phyloP scores from a whole-genome alignment of 331 rosid species.

The Cydonia oblonga region DNA sequence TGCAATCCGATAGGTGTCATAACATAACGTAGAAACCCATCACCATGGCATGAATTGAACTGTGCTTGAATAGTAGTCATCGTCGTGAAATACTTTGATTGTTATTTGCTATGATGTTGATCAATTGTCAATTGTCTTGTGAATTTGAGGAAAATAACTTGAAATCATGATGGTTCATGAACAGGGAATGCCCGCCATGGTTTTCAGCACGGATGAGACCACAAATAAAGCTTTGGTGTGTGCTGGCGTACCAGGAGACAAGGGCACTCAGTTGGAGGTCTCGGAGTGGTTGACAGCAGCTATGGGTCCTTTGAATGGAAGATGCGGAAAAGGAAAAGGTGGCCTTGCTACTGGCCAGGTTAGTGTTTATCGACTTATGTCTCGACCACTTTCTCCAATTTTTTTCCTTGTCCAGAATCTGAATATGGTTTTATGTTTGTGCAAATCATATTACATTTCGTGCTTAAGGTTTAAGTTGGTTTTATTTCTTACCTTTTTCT shows the following conservation, averaged over 20 bases:
- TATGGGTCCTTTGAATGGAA: conserved; percentile 74
- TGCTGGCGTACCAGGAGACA: conserved; percentile 79
- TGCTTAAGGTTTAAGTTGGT: neutral
- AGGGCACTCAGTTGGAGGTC: conserved; percentile 53
- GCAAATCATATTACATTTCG: neutral
- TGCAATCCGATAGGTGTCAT: neutral
- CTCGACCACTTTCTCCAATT: neutral
- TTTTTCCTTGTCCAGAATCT: neutral
- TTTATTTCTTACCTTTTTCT: neutral
- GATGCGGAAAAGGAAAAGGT: conserved; percentile 84
- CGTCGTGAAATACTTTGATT: neutral
- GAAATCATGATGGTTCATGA: conserved; percentile 14
- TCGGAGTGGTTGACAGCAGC: conserved; percentile 80
- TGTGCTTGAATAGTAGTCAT: neutral
- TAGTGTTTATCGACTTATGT: conserved; percentile 1
- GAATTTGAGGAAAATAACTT: neutral
- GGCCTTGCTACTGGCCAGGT: conserved; percentile 99
- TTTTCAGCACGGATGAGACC: conserved; percentile 66
- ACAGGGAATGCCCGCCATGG: conserved; percentile 84
- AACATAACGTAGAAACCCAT: no score
- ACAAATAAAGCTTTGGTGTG: conserved; percentile 71
- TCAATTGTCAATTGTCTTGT: neutral
- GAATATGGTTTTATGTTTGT: neutral
- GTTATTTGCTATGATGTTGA: neutral
- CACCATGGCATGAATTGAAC: no score